Conservation (phyloP, 768 basidiomycete species). For the Dictyophora rubrovolvata region DNA sequence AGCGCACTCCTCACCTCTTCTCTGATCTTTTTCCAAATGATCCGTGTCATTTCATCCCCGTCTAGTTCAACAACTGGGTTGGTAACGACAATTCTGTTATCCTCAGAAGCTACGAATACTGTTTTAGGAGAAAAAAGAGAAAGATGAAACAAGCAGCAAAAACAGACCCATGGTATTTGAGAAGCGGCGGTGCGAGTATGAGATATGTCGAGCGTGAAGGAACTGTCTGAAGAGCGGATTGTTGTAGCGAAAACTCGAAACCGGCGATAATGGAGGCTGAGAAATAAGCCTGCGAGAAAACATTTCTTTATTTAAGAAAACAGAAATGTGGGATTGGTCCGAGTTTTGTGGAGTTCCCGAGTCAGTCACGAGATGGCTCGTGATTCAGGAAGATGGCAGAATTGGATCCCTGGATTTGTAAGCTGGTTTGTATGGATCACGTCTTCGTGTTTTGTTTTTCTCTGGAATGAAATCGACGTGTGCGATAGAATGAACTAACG, state of each 20-base stretch:
- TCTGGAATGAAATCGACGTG: too few relatives aligned
- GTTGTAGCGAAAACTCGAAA: neutral
- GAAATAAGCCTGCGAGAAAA: conserved; percentile 6
- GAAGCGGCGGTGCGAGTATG: neutral
- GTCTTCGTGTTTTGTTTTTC: too few relatives aligned
- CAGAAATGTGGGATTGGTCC: too few relatives aligned
- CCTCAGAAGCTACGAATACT: neutral
- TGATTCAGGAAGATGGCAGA: too few relatives aligned
- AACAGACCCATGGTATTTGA: conserved; percentile 6
- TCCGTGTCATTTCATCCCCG: conserved; percentile 98
- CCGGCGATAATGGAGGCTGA: neutral
- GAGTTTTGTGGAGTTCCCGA: too few relatives aligned
- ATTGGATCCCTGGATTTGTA: too few relatives aligned
- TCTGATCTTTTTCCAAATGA: conserved; percentile 97
- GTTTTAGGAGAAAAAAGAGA: neutral
- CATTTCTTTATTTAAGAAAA: neutral
- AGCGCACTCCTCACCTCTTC: conserved; percentile 58
- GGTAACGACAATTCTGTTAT: conserved; percentile 61
- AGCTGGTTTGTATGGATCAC: too few relatives aligned
- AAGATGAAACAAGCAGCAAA: neutral
- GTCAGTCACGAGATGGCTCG: too few relatives aligned
- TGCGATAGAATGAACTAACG: too few relatives aligned
- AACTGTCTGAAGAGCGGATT: neutral
- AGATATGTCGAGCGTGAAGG: neutral
- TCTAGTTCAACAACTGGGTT: conserved; percentile 94